These are phyloP conservation scores for Volvox africanus DNA, from an alignment of 139 green algal genomes.

Conservation along the genomic window DNA sequence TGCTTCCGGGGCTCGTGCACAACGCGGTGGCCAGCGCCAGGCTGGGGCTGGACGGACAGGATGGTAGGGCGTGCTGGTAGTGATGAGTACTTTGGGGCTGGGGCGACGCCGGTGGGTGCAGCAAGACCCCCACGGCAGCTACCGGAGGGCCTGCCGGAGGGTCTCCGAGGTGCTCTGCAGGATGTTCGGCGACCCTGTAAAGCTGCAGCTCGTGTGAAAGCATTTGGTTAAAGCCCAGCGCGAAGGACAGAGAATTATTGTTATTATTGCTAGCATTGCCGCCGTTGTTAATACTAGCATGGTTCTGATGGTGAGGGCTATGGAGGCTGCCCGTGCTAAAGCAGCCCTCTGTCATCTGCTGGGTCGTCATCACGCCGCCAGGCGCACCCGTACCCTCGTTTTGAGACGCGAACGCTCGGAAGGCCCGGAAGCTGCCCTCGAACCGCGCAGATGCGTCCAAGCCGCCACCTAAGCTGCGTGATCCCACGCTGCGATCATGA, in stretches of 20 bases:
- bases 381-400: background rate
- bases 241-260: constrained; percentile 4
- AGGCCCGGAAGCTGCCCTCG: background rate
- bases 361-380: background rate
- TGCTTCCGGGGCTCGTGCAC: background rate
- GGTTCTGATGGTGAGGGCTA: background rate
- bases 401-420: background rate
- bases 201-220: constrained; percentile 12
- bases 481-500: background rate
- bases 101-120: background rate
- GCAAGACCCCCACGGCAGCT: background rate
- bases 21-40: background rate
- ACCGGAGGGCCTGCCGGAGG: background rate
- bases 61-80: background rate
- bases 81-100: background rate
- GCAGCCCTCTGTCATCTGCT: background rate
- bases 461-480: background rate
- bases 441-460: background rate
- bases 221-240: background rate
- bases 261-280: background rate
- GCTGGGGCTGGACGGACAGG: background rate
- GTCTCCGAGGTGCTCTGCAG: background rate
- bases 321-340: background rate
- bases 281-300: background rate
- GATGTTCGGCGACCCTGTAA: constrained; percentile 32